Conservation (phyloP, 2,329 filamentous ascomycete genomes). For the Pseudogymnoascus sp. region DNA sequence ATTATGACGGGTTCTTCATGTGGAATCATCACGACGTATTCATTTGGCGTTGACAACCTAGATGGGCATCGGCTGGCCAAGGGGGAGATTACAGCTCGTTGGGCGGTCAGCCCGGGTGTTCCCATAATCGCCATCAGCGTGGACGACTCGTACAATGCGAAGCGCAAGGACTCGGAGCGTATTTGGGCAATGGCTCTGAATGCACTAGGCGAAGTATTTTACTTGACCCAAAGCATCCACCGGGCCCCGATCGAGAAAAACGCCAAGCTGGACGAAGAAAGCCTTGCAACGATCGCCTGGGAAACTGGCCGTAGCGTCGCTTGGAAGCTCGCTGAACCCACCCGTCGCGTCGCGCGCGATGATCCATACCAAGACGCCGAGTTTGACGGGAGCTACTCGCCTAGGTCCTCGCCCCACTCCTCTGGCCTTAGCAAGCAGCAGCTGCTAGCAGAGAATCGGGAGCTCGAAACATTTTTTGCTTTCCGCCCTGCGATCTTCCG, state of each 20-base stretch:
- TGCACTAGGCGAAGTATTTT: conserved; percentile 85
- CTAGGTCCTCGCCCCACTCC: conserved; percentile 66
- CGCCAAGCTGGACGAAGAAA: conserved; percentile 39
- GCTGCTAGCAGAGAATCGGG: conserved; percentile 66
- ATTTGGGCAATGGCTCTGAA: conserved; percentile 94
- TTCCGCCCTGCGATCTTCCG: conserved; percentile 73
- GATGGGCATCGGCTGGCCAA: conserved; percentile 58
- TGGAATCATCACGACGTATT: conserved; percentile 76
- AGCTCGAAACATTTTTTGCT: conserved; percentile 70
- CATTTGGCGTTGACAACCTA: conserved; percentile 51
- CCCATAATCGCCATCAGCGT: conserved; percentile 79
- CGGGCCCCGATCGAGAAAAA: conserved; percentile 43
- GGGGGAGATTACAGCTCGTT: conserved; percentile 78
- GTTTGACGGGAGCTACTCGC: conserved; percentile 69
- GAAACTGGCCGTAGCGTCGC: conserved; percentile 67
- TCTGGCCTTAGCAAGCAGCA: conserved; percentile 67
- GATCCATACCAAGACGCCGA: conserved; percentile 66
- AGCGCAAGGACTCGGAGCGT: conserved; percentile 61
- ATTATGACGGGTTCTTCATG: conserved; percentile 78
- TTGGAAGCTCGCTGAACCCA: conserved; percentile 76
- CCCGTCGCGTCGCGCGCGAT: conserved; percentile 61
- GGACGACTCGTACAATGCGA: conserved; percentile 72
- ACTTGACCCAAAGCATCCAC: conserved; percentile 64
- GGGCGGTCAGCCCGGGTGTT: conserved; percentile 86
- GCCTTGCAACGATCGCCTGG: conserved; percentile 67